A percentile compares a stretch with the other conserved stretches of the same genome.
Evolutionary conservation across 768 basidiomycete species (phyloP).

Genomic region (Exidia glandulosa): DNA sequence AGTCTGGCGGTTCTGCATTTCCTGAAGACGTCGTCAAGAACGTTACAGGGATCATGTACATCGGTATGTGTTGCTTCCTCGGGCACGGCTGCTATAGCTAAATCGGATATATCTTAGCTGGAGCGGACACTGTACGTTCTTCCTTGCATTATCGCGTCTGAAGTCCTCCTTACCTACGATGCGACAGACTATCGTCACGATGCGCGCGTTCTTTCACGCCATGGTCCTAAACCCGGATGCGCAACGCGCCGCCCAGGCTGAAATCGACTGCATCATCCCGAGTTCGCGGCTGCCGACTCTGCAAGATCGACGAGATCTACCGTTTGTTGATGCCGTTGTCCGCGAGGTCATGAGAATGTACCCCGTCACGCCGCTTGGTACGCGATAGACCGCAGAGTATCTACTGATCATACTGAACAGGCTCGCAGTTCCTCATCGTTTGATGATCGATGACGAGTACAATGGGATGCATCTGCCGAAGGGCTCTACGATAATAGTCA

Average conservation of each 20-base stretch:
- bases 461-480: too few relatives aligned
- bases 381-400: too few relatives aligned
- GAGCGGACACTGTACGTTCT: conserved; percentile 20
- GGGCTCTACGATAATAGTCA: too few relatives aligned
- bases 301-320: conserved; percentile 28
- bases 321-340: conserved; percentile 27
- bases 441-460: too few relatives aligned
- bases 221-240: conserved; percentile 44
- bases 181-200: conserved; percentile 37
- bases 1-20: background rate
- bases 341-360: conserved; percentile 30
- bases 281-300: conserved; percentile 33
- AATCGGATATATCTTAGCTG: conserved; percentile 10
- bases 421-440: too few relatives aligned
- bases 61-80: conserved; percentile 23
- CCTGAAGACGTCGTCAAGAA: conserved; percentile 38
- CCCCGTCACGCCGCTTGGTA: conserved; percentile 26
- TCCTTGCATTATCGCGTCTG: conserved; percentile 1
- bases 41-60: conserved; percentile 34
- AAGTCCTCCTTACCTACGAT: background rate
- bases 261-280: conserved; percentile 35
- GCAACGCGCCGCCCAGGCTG: conserved; percentile 36
- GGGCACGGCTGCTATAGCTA: conserved; percentile 11
- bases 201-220: conserved; percentile 40
- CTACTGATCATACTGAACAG: too few relatives aligned